Percentiles rank a stretch among this genome's conserved stretches.
Conservation (phyloP, 805 yeast genomes). For the Peterozyma xylosa region DNA sequence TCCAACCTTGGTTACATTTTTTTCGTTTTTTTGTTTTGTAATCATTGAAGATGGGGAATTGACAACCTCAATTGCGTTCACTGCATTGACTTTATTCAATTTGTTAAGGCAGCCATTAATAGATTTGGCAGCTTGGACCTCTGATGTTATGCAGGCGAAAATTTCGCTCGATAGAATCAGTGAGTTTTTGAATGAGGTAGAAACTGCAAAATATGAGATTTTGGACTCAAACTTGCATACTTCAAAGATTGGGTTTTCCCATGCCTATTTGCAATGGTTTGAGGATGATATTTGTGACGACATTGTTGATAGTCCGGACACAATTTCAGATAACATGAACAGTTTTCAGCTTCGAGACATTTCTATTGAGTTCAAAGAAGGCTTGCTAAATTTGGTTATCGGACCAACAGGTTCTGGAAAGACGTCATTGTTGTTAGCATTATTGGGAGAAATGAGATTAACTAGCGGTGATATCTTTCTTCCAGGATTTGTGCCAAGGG, state of each 20-base stretch:
- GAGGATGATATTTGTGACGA: slow-evolving; percentile 17
- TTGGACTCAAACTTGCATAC: slow-evolving; percentile 25
- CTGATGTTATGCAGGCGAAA: slow-evolving; percentile 1
- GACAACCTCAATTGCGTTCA: slow-evolving; percentile 39
- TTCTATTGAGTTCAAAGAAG: slow-evolving; percentile 58
- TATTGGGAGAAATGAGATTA: slow-evolving; percentile 89
- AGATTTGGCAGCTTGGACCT: slow-evolving; percentile 6
- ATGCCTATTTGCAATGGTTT: slow-evolving; percentile 4
- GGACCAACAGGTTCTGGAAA: slow-evolving; percentile 97
- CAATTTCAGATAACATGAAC: slow-evolving; percentile 13
- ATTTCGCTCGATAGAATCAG: slow-evolving; percentile 5
- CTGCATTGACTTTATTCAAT: slow-evolving; percentile 37
- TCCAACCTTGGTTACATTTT: slow-evolving; percentile 34
- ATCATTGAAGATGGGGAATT: slow-evolving; percentile 31
- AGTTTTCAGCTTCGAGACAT: slow-evolving; percentile 75
- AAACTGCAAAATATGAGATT: slow-evolving; percentile 35
- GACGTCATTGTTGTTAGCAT: slow-evolving; percentile 81
- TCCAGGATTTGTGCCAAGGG: slow-evolving; percentile 73
- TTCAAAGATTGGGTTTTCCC: slow-evolving; percentile 23
- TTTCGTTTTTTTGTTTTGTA: slow-evolving; percentile 36
- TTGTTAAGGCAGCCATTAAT: slow-evolving; percentile 35
- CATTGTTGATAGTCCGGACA: neutral
- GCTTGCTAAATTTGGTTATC: slow-evolving; percentile 79
- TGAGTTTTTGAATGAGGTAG: slow-evolving; percentile 33
- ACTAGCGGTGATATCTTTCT: slow-evolving; percentile 61